Percentiles rank a stretch among this genome's conserved stretches.
Conservation (phyloP, 2,329 filamentous ascomycete genomes). For the Diaporthe amygdali region DNA sequence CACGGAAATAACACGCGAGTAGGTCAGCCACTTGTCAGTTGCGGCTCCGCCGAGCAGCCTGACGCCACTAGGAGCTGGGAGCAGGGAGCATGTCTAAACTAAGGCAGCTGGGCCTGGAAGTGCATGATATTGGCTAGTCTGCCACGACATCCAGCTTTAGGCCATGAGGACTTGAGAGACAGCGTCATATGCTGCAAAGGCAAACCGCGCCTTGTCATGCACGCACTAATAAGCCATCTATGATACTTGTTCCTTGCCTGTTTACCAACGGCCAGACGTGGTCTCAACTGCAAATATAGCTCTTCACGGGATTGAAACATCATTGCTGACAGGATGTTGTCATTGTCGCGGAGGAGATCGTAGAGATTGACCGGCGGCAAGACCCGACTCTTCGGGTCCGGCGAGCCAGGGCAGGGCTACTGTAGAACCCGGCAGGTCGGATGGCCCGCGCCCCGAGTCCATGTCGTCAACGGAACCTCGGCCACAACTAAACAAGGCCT, state of each 20-base stretch:
- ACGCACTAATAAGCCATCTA: too few relatives aligned
- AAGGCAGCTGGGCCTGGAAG: background rate
- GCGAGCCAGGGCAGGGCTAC: too few relatives aligned
- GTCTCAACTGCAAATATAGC: background rate
- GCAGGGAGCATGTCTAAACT: background rate
- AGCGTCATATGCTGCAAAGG: background rate
- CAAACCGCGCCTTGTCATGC: background rate
- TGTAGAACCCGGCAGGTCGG: background rate
- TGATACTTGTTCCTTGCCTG: background rate
- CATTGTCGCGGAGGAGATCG: background rate
- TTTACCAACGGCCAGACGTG: background rate
- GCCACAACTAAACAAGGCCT: background rate
- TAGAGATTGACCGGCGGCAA: background rate
- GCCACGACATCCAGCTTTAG: background rate
- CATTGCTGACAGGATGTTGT: background rate
- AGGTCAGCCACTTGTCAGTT: background rate
- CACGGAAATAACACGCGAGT: background rate
- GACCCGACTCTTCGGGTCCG: conserved; percentile 2
- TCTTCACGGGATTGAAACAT: too few relatives aligned
- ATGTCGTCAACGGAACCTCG: conserved; percentile 24
- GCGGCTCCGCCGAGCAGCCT: background rate
- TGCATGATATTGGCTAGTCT: background rate
- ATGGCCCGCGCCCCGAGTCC: background rate
- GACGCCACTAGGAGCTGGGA: too few relatives aligned
- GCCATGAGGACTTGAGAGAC: background rate